Base-by-base conservation (phyloP, 1,139 yeast species). In the Suhomyces yuchorum region DNA sequence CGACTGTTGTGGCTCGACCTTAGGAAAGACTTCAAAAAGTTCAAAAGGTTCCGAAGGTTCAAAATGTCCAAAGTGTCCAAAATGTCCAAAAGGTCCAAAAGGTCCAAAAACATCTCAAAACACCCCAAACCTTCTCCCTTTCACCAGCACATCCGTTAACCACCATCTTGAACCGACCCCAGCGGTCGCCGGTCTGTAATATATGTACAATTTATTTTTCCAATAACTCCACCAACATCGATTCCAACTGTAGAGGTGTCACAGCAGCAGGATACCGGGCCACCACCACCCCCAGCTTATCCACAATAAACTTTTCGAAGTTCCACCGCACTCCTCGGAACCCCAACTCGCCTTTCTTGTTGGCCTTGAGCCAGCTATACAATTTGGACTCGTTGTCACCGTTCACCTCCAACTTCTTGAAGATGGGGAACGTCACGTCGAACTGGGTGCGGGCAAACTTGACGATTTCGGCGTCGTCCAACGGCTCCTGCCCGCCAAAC, bases 291-390 rank as follows among this genome's bases (percentile, higher is more conserved):
- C 99, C 99, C 2, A 81, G 60, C 59, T 78, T 77, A 64, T 85
- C 84, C 47, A 93, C 66, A 45, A 93, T 60, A 71, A 93, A 93
- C 74, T 93, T 93, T 67, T 92, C 98, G 65, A 92, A 93, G 73
- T 93, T 93, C 99, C 98, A 93, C 66, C 88, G 84, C 58, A 92
- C 80, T 26, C 96, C 93, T 51, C 75, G 77, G 66, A 90, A 84
- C 14, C 96, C 96, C 41, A 91, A 67, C 12, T 80, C 57, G 18
- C 95, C 96, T 6, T 56, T 50, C 37, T 57, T 51, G 37, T 60
- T 37, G 6, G 35, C 44, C 51, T 75, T 75, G 46, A 75, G 59
- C 50, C 53, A 71, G 2, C 54, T 49, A 50, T 64, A 75, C n/a
- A 75, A 55, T 5, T 67, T 66, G 34, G 60, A 53, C 33, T 66